These are phyloP conservation scores for Psilocybe sp. DNA, from an alignment of 768 basidiomycete genomes.

Conservation along the genomic window DNA sequence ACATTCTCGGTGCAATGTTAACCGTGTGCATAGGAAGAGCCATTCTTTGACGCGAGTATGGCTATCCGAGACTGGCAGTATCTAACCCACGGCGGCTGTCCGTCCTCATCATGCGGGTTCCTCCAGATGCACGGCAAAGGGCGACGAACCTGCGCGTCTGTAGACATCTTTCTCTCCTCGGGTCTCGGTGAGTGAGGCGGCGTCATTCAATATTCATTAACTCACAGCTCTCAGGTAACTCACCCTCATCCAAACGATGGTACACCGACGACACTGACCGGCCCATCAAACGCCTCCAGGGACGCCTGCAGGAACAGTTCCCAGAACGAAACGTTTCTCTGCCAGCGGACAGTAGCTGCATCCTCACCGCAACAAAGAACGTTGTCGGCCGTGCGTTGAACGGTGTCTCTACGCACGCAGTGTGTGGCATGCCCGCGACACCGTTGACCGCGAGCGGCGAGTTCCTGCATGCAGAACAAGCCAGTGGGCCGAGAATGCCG, in stretches of 20 bases:
- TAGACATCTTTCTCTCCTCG: conserved; percentile 42
- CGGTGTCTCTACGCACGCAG: conserved; percentile 23
- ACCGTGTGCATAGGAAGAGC: conserved; percentile 31
- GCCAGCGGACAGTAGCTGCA: conserved; percentile 38
- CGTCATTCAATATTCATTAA: background rate
- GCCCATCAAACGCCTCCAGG: conserved; percentile 35
- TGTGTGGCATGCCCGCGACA: conserved; percentile 27
- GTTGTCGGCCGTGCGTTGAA: conserved; percentile 45
- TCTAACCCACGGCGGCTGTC: conserved; percentile 31
- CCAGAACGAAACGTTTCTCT: conserved; percentile 35
- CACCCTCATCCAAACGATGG: conserved; percentile 29
- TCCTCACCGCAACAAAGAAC: conserved; percentile 41
- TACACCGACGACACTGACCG: conserved; percentile 31
- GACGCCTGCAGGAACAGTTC: conserved; percentile 26
- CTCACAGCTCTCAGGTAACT: conserved; percentile 8
- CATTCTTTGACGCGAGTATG: conserved; percentile 39
- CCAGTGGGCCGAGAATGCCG: conserved; percentile 16
- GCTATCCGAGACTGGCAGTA: conserved; percentile 40
- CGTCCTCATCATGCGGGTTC: conserved; percentile 36
- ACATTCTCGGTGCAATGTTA: too few species aligned
- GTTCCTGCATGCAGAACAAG: conserved; percentile 45
- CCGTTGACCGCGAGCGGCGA: conserved; percentile 26
- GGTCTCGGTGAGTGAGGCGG: conserved; percentile 35
- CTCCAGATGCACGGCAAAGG: conserved; percentile 49
- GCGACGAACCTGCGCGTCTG: conserved; percentile 29